Percentiles rank a stretch among this genome's conserved stretches.
These are phyloP conservation scores for Blepharisma japonicum DNA, from an alignment of 73 alveolate species.

Conservation along the genomic window DNA sequence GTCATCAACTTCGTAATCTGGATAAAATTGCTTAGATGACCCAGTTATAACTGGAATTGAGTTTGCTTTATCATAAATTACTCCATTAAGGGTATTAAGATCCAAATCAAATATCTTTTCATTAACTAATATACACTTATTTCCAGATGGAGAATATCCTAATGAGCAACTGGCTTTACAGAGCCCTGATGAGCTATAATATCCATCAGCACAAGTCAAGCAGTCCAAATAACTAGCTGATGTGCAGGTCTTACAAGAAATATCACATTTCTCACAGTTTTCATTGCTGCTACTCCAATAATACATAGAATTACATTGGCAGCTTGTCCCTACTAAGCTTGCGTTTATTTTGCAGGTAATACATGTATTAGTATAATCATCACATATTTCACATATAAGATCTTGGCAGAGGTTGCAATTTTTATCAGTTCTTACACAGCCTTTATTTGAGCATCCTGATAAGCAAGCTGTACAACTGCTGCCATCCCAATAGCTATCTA, in stretches of 20 bases:
- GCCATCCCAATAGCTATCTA: background rate
- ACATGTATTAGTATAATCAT: background rate
- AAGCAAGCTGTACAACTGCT: background rate
- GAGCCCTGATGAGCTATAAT: background rate
- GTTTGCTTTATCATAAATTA: background rate
- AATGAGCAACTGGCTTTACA: background rate
- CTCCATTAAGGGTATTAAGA: background rate
- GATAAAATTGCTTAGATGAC: constrained; percentile 9
- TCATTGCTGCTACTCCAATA: background rate
- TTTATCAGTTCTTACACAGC: constrained; percentile 21
- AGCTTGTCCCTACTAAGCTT: background rate
- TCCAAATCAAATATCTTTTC: background rate
- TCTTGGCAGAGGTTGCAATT: background rate
- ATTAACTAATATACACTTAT: background rate
- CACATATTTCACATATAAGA: background rate
- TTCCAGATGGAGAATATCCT: background rate
- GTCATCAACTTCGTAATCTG: background rate
- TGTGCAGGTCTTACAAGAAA: background rate
- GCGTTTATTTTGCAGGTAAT: background rate
- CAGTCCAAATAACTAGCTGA: constrained; percentile 11
- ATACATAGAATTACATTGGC: background rate
- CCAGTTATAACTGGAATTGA: constrained; percentile 24
- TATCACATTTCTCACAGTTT: background rate
- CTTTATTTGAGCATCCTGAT: background rate
- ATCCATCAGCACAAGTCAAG: background rate